These are phyloP conservation scores for Moesziomyces antarcticus DNA, from an alignment of 1,284 basidiomycete species.

Conservation along the genomic window DNA sequence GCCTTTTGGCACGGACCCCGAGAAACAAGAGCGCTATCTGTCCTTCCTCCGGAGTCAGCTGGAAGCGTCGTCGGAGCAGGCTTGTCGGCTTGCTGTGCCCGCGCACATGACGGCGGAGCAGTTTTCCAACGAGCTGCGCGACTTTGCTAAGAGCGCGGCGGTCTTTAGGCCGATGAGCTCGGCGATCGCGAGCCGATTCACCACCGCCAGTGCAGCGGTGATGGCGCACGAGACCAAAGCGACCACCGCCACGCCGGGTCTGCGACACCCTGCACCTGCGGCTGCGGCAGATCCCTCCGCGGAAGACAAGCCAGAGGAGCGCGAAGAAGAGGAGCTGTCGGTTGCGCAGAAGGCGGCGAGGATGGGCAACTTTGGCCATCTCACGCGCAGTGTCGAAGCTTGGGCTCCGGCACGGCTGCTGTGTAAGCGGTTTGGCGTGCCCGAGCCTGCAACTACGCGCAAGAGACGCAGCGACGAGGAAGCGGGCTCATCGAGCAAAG, in stretches of 20 bases:
- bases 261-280: conserved; percentile 70
- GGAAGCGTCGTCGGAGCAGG: conserved; percentile 66
- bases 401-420: conserved; percentile 86
- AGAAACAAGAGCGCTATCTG: conserved; percentile 86
- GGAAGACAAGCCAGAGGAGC: conserved; percentile 61
- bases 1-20: conserved; percentile 81
- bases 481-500: neutral
- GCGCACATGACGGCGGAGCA: conserved; percentile 72
- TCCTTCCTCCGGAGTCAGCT: conserved; percentile 83
- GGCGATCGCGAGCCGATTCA: conserved; percentile 92
- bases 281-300: conserved; percentile 19
- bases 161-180: conserved; percentile 92
- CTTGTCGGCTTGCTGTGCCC: conserved; percentile 71
- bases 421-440: conserved; percentile 94
- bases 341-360: conserved; percentile 83
- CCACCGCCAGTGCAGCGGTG: conserved; percentile 72
- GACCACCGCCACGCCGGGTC: conserved; percentile 71
- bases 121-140: conserved; percentile 82
- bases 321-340: conserved; percentile 69
- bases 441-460: conserved; percentile 73
- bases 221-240: conserved; percentile 65
- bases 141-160: conserved; percentile 85
- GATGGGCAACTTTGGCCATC: conserved; percentile 84
- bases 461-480: conserved; percentile 5
- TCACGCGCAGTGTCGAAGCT: conserved; percentile 79